A percentile compares a stretch with the other conserved stretches of the same genome.
Conservation (phyloP, 1,284 basidiomycete genomes). For the Cerioporus squamosus region DNA sequence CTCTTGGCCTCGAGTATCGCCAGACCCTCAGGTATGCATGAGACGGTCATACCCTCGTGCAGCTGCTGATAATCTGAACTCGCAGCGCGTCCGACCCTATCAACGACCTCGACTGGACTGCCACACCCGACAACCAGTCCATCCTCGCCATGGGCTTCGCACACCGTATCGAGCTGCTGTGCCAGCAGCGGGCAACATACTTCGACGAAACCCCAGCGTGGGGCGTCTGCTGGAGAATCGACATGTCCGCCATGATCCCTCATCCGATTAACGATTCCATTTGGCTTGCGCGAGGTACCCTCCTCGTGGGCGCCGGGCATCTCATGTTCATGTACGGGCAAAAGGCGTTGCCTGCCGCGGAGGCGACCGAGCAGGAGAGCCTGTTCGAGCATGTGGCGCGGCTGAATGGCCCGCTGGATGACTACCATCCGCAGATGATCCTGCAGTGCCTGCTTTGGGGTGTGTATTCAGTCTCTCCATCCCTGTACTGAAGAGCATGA, state of each 20-base stretch:
- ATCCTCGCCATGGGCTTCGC: slow-evolving; percentile 87
- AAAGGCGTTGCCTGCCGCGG: slow-evolving; percentile 25
- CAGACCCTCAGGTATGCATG: slow-evolving; percentile 58
- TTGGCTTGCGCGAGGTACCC: slow-evolving; percentile 82
- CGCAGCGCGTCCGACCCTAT: slow-evolving; percentile 56
- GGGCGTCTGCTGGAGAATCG: slow-evolving; percentile 75
- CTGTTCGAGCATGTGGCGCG: slow-evolving; percentile 84
- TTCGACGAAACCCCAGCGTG: slow-evolving; percentile 83
- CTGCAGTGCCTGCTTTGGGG: slow-evolving; percentile 93
- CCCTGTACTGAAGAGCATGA: neutral
- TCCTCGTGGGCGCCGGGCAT: slow-evolving; percentile 78
- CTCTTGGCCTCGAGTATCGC: slow-evolving; percentile 83
- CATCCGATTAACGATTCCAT: slow-evolving; percentile 84
- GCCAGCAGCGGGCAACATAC: slow-evolving; percentile 89
- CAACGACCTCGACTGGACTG: slow-evolving; percentile 88
- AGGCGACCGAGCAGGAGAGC: slow-evolving; percentile 37
- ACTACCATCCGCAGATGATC: slow-evolving; percentile 92
- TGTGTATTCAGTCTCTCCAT: slow-evolving; percentile 38
- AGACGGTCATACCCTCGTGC: neutral
- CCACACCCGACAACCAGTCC: slow-evolving; percentile 87
- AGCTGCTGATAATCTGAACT: neutral
- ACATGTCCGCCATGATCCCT: slow-evolving; percentile 75
- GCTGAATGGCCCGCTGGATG: slow-evolving; percentile 82
- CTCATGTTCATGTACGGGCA: slow-evolving; percentile 78
- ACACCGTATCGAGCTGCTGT: slow-evolving; percentile 79